phyloP scores from a whole-genome alignment of 768 basidiomycete genomes.

The Jaapia argillacea region DNA sequence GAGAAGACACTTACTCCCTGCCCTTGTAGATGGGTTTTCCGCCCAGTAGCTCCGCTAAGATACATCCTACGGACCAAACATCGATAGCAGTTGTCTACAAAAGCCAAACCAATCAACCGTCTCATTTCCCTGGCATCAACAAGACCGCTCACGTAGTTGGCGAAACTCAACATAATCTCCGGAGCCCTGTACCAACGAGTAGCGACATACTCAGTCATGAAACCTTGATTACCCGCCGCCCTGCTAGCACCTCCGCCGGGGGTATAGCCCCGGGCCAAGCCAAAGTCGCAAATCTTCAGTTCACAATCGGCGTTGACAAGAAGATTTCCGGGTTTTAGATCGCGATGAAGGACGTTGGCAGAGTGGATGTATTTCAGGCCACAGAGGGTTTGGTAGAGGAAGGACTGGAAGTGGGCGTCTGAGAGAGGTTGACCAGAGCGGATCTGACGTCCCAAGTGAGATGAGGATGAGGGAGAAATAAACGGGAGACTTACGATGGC shows the following conservation, averaged over 20 bases:
- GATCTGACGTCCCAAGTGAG: conserved; percentile 35
- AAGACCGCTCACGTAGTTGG: conserved; percentile 66
- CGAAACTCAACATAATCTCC: conserved; percentile 98
- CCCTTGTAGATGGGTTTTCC: conserved; percentile 97
- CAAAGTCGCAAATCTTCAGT: conserved; percentile 98
- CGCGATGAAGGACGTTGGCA: conserved; percentile 94
- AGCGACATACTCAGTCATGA: conserved; percentile 99
- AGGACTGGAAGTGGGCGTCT: conserved; percentile 90
- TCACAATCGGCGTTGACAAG: conserved; percentile 98
- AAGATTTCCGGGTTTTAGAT: conserved; percentile 90
- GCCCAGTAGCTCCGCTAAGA: conserved; percentile 84
- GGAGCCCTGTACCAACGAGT: conserved; percentile 98
- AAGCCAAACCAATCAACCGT: conserved; percentile 9
- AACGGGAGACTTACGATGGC: conserved; percentile 63
- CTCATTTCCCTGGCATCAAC: neutral
- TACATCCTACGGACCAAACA: conserved; percentile 95
- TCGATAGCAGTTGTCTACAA: conserved; percentile 83
- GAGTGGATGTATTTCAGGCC: conserved; percentile 98
- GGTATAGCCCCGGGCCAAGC: conserved; percentile 88
- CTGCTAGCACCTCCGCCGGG: conserved; percentile 70
- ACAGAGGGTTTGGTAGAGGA: conserved; percentile 97
- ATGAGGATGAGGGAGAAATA: neutral
- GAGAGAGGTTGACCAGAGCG: conserved; percentile 83
- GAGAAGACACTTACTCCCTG: conserved; percentile 59
- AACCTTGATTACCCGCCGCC: conserved; percentile 76